Evolutionary conservation across 108 stramenopile species (phyloP).

Genomic region (Poteriospumella lacustris): DNA sequence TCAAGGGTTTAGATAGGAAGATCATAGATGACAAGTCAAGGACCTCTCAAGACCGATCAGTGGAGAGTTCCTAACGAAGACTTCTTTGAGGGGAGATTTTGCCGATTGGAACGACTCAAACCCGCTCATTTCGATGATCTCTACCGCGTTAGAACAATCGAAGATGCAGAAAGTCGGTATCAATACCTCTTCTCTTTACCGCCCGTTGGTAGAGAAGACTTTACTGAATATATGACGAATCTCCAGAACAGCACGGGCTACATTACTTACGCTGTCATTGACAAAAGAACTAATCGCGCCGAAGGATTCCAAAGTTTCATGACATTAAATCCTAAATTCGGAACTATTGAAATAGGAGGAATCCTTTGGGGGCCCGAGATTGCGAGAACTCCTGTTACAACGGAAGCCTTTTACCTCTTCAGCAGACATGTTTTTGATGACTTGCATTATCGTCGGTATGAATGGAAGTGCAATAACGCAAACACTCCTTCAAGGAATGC

Average conservation of each 20-base stretch:
- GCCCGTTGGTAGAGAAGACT: background rate
- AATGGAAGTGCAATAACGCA: background rate
- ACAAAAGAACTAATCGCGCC: background rate
- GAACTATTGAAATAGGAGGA: background rate
- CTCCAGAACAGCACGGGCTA: background rate
- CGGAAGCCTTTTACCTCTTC: background rate
- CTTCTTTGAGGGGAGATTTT: too few species aligned
- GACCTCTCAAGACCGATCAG: too few species aligned
- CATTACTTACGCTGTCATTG: background rate
- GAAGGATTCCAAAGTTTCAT: background rate
- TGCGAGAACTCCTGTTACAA: background rate
- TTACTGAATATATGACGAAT: background rate
- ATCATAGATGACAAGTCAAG: too few species aligned
- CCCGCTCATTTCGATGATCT: too few species aligned
- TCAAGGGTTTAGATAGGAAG: too few species aligned
- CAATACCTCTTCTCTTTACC: background rate
- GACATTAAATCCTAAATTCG: background rate
- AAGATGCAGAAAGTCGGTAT: background rate
- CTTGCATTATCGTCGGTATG: background rate
- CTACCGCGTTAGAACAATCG: too few species aligned
- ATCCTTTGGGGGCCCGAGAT: background rate
- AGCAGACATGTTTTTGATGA: background rate
- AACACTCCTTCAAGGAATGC: background rate
- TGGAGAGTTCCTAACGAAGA: too few species aligned
- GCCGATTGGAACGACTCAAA: too few species aligned